Evolutionary conservation across 805 yeast genomes (phyloP), one percentile per base, ranked within the genome.

Genomic region (Schwanniomyces yamadae): DNA sequence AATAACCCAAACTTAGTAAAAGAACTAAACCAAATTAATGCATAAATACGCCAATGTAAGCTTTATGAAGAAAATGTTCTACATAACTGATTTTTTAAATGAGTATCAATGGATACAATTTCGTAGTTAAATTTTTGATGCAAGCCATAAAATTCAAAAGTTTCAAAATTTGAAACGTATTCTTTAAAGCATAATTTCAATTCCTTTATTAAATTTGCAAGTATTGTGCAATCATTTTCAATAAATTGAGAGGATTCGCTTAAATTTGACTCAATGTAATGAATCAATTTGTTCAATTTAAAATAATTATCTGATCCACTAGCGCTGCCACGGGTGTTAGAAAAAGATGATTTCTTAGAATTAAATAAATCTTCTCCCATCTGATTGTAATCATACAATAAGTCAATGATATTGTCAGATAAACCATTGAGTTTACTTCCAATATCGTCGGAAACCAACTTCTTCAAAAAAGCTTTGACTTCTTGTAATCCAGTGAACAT

Each of bases 61-160:
- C 15, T 5, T 16, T 27, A 10, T 11, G 29, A 27, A 27, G 29
- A 16, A 27, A 5, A 15, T n/a, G 29, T 27, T 31, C 34, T 22
- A 22, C n/a, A 26, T 10, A 24, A 22, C 16, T 31, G 36, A 17
- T 32, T 37, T 23, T 40, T 46, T n/a, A 46, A 26, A 24, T 42
- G 47, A 23, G 45, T 47, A 35, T 46, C 51, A 32, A 44, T 41
- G 24, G 41, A 40, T 16, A 41, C 44, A 15, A 46, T 46, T 26
- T 46, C 49, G 29, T 44, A 46, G 12, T n/a, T 25, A 28, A 41
- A 46, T n/a, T 30, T 24, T 19, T 34, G 33, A 14, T 28, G 21
- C 9, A 21, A 23, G 5, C 23, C 24, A 3, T 30, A 29, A 23
- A 27, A 21, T 12, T 24, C 27, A 19, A 28, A 20, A 5, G 13